Evolutionary conservation across 495 filamentous ascomycete species (phyloP).

Genomic region (Neurospora cerealis): DNA sequence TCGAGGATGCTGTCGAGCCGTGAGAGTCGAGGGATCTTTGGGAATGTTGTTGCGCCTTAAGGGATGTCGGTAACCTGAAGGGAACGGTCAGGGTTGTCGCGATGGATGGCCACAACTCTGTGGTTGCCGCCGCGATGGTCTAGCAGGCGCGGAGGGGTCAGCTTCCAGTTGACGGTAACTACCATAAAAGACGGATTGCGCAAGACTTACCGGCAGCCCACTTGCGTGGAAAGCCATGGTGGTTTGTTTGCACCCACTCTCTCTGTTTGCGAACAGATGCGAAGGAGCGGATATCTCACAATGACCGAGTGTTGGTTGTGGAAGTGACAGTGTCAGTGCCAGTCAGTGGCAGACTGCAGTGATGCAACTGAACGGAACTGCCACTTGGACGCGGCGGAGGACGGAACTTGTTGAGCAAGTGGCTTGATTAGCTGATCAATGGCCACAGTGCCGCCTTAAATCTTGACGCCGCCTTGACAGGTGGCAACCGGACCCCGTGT

Average conservation of each 20-base stretch:
- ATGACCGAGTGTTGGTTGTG: constrained; percentile 1
- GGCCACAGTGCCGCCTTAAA: constrained; percentile 1
- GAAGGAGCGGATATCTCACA: neutral
- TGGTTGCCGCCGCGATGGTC: constrained; percentile 39
- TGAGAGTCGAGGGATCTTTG: constrained; percentile 1
- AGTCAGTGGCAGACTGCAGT: constrained; percentile 2
- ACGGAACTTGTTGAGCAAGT: neutral
- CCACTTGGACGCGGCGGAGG: neutral
- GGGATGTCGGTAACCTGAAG: constrained; percentile 21
- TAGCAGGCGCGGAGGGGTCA: constrained; percentile 8
- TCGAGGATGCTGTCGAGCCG: constrained; percentile 2
- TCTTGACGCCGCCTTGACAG: neutral
- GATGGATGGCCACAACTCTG: constrained; percentile 48
- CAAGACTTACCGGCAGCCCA: constrained; percentile 30
- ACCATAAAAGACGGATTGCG: neutral
- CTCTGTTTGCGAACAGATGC: constrained; percentile 1
- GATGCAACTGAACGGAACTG: constrained; percentile 1
- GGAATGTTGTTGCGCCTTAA: neutral
- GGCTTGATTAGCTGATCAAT: neutral
- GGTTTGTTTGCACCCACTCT: constrained; percentile 6
- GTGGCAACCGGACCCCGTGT: constrained; percentile 1
- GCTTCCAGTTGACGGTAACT: neutral
- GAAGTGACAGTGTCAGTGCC: neutral
- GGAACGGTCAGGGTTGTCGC: constrained; percentile 36
- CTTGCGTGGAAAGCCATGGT: constrained; percentile 34